These are phyloP conservation scores for Pestalotiopsis sp. DNA, from an alignment of 2,329 filamentous ascomycete species.

Conservation along the genomic window DNA sequence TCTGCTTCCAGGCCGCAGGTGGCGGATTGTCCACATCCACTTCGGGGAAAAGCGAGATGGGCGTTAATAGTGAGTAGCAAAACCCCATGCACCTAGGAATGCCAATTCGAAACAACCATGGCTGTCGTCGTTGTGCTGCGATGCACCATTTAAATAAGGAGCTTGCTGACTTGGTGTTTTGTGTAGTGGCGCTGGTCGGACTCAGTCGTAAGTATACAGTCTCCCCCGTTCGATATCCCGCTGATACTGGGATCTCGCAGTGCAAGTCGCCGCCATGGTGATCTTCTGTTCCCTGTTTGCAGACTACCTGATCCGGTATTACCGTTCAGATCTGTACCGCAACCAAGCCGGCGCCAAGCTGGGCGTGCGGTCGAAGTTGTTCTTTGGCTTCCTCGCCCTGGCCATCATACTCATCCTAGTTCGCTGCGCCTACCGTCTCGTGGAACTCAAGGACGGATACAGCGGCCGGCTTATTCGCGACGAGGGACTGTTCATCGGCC, in stretches of 20 bases:
- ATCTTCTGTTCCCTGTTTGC: conserved; percentile 49
- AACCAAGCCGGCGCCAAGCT: neutral
- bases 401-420: conserved; percentile 57
- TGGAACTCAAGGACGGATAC: conserved; percentile 60
- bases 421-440: conserved; percentile 58
- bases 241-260: neutral
- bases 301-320: conserved; percentile 40
- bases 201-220: conserved; percentile 40
- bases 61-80: conserved; percentile 38
- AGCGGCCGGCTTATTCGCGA: conserved; percentile 47
- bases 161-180: neutral
- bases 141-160: too few relatives aligned
- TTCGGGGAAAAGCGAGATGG: conserved; percentile 44
- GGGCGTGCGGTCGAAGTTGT: conserved; percentile 41
- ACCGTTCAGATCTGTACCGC: conserved; percentile 10
- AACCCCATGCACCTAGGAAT: too few relatives aligned
- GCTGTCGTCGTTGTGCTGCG: too few relatives aligned
- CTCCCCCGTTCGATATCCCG: neutral
- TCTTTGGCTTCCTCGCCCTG: conserved; percentile 49
- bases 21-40: conserved; percentile 41
- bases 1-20: conserved; percentile 45
- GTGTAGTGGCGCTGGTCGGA: conserved; percentile 47
- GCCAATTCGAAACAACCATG: too few relatives aligned
- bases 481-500: conserved; percentile 45
- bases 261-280: conserved; percentile 57